phyloP scores from a whole-genome alignment of 2,329 filamentous ascomycete genomes.

The Beauveria caledonica region DNA sequence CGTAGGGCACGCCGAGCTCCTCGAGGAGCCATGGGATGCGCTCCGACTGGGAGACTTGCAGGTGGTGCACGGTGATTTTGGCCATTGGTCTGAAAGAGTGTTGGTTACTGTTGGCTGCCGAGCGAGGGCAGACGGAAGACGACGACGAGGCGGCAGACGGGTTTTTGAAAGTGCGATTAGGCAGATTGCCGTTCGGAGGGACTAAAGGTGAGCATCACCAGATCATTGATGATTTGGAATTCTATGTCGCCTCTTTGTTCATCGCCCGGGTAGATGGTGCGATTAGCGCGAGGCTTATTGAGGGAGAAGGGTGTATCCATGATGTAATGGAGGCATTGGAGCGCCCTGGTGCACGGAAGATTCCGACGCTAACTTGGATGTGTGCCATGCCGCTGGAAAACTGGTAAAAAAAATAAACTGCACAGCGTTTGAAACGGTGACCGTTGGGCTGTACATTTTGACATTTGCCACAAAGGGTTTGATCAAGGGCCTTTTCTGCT shows the following conservation, averaged over 20 bases:
- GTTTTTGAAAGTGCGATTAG: neutral
- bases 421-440: too few species aligned
- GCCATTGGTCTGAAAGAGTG: neutral
- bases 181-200: neutral
- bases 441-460: too few species aligned
- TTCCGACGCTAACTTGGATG: too few species aligned
- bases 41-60: constrained; percentile 53
- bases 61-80: constrained; percentile 40
- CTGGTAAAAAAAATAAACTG: too few species aligned
- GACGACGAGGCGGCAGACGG: neutral
- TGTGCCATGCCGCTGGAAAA: too few species aligned
- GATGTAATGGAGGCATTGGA: neutral
- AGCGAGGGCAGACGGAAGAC: neutral
- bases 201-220: neutral
- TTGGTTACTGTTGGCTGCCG: neutral
- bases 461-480: too few species aligned
- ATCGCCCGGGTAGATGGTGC: neutral
- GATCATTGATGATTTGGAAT: constrained; percentile 1
- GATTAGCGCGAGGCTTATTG: neutral
- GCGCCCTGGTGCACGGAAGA: too few species aligned
- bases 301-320: neutral
- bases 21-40: constrained; percentile 58
- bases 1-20: constrained; percentile 43
- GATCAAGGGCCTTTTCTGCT: too few species aligned
- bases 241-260: neutral